phyloP scores from a whole-genome alignment of 2,329 filamentous ascomycete genomes.

The Metarhizium album region DNA sequence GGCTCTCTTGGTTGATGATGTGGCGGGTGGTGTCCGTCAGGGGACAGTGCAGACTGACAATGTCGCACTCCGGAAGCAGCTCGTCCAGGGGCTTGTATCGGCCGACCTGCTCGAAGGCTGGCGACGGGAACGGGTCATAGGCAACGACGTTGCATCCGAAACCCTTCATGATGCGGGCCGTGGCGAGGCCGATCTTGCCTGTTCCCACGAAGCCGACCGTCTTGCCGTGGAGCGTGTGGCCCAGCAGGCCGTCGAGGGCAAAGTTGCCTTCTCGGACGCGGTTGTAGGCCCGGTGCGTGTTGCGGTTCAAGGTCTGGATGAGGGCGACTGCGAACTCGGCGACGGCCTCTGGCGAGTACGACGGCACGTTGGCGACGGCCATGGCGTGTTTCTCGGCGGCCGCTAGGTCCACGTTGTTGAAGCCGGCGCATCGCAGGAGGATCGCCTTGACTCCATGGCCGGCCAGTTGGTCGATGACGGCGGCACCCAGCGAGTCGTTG shows the following conservation, averaged over 20 bases:
- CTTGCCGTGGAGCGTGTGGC: constrained; percentile 50
- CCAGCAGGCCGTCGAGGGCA: constrained; percentile 51
- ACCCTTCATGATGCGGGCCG: constrained; percentile 50
- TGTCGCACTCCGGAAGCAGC: constrained; percentile 45
- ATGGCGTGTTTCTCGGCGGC: constrained; percentile 43
- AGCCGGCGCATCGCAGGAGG: constrained; percentile 57
- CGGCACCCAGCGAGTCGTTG: constrained; percentile 46
- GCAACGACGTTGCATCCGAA: constrained; percentile 55
- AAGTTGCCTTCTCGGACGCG: constrained; percentile 61
- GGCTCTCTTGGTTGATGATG: constrained; percentile 44
- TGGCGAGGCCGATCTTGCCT: constrained; percentile 52
- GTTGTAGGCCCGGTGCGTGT: constrained; percentile 57
- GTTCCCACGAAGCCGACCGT: constrained; percentile 57
- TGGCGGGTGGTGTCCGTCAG: constrained; percentile 48
- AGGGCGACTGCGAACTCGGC: constrained; percentile 60
- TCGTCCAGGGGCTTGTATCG: constrained; percentile 42
- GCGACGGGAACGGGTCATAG: constrained; percentile 43
- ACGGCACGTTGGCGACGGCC: constrained; percentile 55
- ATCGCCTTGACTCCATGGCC: constrained; percentile 42
- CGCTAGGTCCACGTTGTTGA: constrained; percentile 54
- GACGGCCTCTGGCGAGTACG: constrained; percentile 59
- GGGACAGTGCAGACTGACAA: constrained; percentile 57
- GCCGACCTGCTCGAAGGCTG: constrained; percentile 38
- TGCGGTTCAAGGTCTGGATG: constrained; percentile 56
- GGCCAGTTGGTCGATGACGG: constrained; percentile 41